Evolutionary conservation across 1,139 yeast genomes (phyloP).

Genomic region (Fermentozyma sake): DNA sequence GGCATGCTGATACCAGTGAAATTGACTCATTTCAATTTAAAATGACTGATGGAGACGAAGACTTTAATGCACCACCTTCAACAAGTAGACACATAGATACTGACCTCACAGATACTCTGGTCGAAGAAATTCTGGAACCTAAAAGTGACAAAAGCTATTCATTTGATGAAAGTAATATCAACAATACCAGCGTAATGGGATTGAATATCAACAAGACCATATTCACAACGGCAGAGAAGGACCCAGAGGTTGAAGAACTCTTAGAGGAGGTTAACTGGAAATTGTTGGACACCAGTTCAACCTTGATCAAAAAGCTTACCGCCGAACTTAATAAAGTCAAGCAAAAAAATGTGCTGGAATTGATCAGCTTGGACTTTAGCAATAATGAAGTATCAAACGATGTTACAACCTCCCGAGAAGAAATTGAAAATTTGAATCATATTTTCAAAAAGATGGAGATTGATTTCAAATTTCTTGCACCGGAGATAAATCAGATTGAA

Average conservation of each 20-base stretch:
- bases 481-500: constrained; percentile 70
- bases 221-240: constrained; percentile 18
- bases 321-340: constrained; percentile 34
- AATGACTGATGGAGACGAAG: constrained; percentile 3
- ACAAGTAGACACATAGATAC: constrained; percentile 2
- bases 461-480: constrained; percentile 43
- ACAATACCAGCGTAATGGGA: constrained; percentile 1
- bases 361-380: constrained; percentile 38
- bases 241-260: constrained; percentile 57
- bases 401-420: constrained; percentile 44
- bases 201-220: constrained; percentile 1
- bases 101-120: constrained; percentile 4
- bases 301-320: constrained; percentile 52
- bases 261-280: constrained; percentile 76
- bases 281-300: constrained; percentile 55
- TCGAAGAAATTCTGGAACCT: constrained; percentile 3
- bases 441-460: constrained; percentile 43
- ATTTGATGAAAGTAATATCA: too few species aligned
- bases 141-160: too few species aligned
- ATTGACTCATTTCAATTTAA: constrained; percentile 11
- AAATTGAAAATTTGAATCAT: constrained; percentile 61
- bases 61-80: constrained; percentile 5
- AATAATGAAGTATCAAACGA: constrained; percentile 32
- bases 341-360: constrained; percentile 34
- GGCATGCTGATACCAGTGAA: constrained; percentile 4